These are phyloP conservation scores for Penicillium fuscoglaucum DNA, from an alignment of 2,329 filamentous ascomycete species.

Conservation along the genomic window DNA sequence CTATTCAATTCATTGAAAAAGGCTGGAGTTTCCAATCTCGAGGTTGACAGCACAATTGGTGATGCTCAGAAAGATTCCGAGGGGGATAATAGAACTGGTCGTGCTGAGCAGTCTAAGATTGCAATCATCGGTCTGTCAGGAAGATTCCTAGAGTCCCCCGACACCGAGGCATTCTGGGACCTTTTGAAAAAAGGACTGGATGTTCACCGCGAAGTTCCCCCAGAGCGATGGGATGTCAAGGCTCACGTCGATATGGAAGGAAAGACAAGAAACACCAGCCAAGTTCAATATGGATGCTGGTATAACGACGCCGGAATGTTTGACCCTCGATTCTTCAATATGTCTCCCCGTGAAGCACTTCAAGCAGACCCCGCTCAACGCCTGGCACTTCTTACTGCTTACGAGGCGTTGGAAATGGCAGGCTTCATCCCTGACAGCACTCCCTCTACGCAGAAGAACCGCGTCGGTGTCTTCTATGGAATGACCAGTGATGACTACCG, in stretches of 20 bases:
- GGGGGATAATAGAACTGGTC: conserved; percentile 30
- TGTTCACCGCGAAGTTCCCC: conserved; percentile 61
- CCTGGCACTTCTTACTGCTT: conserved; percentile 72
- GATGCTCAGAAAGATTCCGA: conserved; percentile 27
- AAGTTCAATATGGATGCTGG: conserved; percentile 75
- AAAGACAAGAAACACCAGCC: conserved; percentile 72
- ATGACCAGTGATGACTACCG: conserved; percentile 75
- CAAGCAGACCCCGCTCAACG: conserved; percentile 82
- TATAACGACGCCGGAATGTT: conserved; percentile 75
- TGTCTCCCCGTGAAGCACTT: conserved; percentile 77
- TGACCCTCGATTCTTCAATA: conserved; percentile 83
- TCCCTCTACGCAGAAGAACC: conserved; percentile 63
- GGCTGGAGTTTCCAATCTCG: conserved; percentile 26
- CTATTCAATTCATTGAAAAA: conserved; percentile 36
- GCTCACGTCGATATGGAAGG: conserved; percentile 71
- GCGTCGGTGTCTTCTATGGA: conserved; percentile 73
- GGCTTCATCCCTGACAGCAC: conserved; percentile 74
- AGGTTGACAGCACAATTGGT: conserved; percentile 29
- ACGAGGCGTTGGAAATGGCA: conserved; percentile 79
- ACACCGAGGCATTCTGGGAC: conserved; percentile 72
- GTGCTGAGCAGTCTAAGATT: conserved; percentile 60
- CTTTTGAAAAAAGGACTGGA: conserved; percentile 72
- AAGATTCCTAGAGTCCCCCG: conserved; percentile 72
- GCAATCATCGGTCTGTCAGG: conserved; percentile 84
- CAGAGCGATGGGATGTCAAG: conserved; percentile 71